These are phyloP conservation scores for Bondarzewia mesenterica DNA, from an alignment of 1,284 basidiomycete genomes.

Conservation along the genomic window DNA sequence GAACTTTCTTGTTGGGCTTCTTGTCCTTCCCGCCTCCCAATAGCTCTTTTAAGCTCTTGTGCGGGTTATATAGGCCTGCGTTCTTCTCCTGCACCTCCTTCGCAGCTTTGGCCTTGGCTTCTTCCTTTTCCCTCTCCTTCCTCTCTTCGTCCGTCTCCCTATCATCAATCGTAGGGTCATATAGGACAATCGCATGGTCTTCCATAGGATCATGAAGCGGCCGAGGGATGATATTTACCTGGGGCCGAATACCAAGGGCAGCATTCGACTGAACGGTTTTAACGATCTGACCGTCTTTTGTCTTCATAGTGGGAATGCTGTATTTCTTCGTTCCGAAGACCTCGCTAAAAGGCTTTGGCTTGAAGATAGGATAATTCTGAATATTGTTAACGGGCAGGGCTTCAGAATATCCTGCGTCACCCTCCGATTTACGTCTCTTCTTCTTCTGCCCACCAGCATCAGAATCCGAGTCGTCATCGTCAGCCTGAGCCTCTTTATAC, in stretches of 20 bases:
- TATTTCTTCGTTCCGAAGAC: conserved; percentile 54
- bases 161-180: conserved; percentile 94
- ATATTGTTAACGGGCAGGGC: conserved; percentile 34
- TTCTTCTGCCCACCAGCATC: conserved; percentile 31
- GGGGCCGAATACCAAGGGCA: conserved; percentile 83
- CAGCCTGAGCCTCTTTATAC: conserved; percentile 61
- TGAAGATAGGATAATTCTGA: conserved; percentile 78
- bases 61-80: conserved; percentile 75
- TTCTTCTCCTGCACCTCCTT: conserved; percentile 63
- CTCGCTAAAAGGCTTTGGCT: conserved; percentile 71
- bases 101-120: conserved; percentile 53
- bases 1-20: conserved; percentile 71
- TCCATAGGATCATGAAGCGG: conserved; percentile 96
- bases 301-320: conserved; percentile 82
- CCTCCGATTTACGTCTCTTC: conserved; percentile 45
- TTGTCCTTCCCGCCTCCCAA: conserved; percentile 73
- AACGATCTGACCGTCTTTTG: conserved; percentile 70
- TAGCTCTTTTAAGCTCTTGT: conserved; percentile 84
- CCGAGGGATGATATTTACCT: conserved; percentile 78
- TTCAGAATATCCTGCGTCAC: conserved; percentile 39
- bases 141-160: conserved; percentile 81
- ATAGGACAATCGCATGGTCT: conserved; percentile 95
- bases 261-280: conserved; percentile 58
- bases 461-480: conserved; percentile 40
- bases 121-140: conserved; percentile 62